A percentile compares a stretch with the other conserved stretches of the same genome.
Conservation (phyloP, 2,329 filamentous ascomycete species). For the Colletotrichum musae region DNA sequence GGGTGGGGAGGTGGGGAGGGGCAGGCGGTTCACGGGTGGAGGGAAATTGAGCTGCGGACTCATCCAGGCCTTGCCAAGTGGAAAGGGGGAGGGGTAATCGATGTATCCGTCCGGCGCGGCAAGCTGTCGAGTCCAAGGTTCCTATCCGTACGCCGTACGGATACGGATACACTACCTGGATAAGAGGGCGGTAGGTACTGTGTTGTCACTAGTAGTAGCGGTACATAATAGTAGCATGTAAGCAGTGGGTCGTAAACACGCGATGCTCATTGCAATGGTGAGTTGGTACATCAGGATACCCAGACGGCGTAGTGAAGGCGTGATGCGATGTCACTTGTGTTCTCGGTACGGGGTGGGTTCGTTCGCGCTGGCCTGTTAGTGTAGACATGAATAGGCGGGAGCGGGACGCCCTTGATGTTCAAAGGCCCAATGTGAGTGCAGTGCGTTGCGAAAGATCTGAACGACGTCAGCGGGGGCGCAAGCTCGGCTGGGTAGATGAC, state of each 20-base stretch:
- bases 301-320: not conserved
- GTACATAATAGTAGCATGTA: too few species aligned
- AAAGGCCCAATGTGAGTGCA: not conserved
- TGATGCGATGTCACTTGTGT: too few species aligned
- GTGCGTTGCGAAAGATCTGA: not conserved
- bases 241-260: too few species aligned
- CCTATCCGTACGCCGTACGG: too few species aligned
- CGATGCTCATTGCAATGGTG: not conserved
- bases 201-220: too few species aligned
- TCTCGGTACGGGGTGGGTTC: not conserved
- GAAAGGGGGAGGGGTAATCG: conserved; percentile 2
- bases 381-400: not conserved
- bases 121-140: not conserved
- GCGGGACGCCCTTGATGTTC: too few species aligned
- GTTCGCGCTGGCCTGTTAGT: not conserved
- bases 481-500: too few species aligned
- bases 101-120: conserved; percentile 18
- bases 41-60: conserved; percentile 10
- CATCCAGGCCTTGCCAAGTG: conserved; percentile 32
- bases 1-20: conserved; percentile 8
- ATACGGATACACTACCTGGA: too few species aligned
- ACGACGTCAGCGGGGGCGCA: conserved; percentile 25
- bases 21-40: conserved; percentile 11
- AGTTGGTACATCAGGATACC: not conserved
- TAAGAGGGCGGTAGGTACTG: too few species aligned